A percentile compares a stretch with the other conserved stretches of the same genome.
phyloP scores from a whole-genome alignment of 805 yeast genomes.

The Kuraishia hungarica region DNA sequence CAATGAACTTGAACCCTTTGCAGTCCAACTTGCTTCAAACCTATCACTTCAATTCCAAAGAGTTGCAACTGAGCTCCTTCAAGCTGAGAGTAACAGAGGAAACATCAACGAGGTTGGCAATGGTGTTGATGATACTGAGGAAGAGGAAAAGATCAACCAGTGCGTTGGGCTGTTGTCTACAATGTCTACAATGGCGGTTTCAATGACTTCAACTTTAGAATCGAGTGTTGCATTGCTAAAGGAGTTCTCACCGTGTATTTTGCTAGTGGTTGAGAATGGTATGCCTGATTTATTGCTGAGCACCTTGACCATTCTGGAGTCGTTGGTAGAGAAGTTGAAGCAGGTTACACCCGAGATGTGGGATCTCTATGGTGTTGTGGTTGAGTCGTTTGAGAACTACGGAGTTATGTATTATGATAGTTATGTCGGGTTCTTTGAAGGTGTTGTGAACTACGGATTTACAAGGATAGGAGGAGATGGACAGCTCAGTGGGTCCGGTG shows the following conservation, averaged over 20 bases:
- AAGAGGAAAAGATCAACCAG: constrained; percentile 69
- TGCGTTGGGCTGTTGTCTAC: constrained; percentile 78
- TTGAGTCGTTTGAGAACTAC: constrained; percentile 40
- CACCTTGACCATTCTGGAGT: constrained; percentile 60
- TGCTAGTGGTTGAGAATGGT: constrained; percentile 54
- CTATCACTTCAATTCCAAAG: constrained; percentile 67
- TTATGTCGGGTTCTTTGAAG: constrained; percentile 40
- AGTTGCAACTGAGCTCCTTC: constrained; percentile 53
- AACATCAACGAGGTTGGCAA: constrained; percentile 21
- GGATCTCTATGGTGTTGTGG: constrained; percentile 31
- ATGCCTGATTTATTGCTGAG: constrained; percentile 72
- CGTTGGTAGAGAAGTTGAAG: constrained; percentile 56
- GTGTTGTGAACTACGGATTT: constrained; percentile 38
- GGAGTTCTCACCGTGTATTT: constrained; percentile 60
- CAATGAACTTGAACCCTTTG: constrained; percentile 84
- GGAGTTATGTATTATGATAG: constrained; percentile 42
- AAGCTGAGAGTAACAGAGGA: constrained; percentile 15
- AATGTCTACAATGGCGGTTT: constrained; percentile 68
- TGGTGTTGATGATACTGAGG: constrained; percentile 24
- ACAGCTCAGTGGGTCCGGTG: too few species aligned
- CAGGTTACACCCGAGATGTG: constrained; percentile 33
- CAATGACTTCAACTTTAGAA: constrained; percentile 71
- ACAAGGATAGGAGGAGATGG: constrained; percentile 3
- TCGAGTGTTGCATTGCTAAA: constrained; percentile 58
- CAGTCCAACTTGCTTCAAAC: constrained; percentile 55